phyloP scores from a whole-genome alignment of 1,284 basidiomycete species.

The Takashimella tepidaria region DNA sequence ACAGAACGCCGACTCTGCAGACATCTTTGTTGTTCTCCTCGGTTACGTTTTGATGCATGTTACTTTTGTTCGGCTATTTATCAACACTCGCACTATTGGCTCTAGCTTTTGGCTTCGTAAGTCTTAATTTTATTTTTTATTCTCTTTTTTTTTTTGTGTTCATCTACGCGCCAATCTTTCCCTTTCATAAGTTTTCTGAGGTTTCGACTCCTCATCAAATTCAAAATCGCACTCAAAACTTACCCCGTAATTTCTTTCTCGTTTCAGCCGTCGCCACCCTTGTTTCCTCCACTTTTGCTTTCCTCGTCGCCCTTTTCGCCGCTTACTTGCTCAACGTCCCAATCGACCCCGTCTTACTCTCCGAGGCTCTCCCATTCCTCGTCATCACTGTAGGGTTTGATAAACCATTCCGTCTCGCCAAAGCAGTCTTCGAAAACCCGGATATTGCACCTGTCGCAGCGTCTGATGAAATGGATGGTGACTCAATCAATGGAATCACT shows the following conservation, averaged over 20 bases:
- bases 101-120: slow-evolving; percentile 77
- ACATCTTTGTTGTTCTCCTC: slow-evolving; percentile 90
- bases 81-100: slow-evolving; percentile 78
- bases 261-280: slow-evolving; percentile 66
- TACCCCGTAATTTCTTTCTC: slow-evolving; percentile 1
- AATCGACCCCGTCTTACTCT: slow-evolving; percentile 86
- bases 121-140: slow-evolving; percentile 21
- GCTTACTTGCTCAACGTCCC: slow-evolving; percentile 78
- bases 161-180: too few relatives aligned
- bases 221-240: neutral
- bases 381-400: slow-evolving; percentile 98
- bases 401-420: slow-evolving; percentile 87
- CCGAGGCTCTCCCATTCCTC: slow-evolving; percentile 93
- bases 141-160: neutral
- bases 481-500: too few relatives aligned
- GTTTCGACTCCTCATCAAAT: too few relatives aligned
- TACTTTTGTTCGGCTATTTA: slow-evolving; percentile 85
- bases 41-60: slow-evolving; percentile 95
- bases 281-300: slow-evolving; percentile 77
- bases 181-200: too few relatives aligned
- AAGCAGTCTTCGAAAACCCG: slow-evolving; percentile 83
- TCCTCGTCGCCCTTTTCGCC: slow-evolving; percentile 79
- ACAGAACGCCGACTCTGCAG: slow-evolving; percentile 87
- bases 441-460: slow-evolving; percentile 54
- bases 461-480: slow-evolving; percentile 50